Conservation (phyloP, 148 eudicot genomes). For the Rhododendron ovatum region DNA sequence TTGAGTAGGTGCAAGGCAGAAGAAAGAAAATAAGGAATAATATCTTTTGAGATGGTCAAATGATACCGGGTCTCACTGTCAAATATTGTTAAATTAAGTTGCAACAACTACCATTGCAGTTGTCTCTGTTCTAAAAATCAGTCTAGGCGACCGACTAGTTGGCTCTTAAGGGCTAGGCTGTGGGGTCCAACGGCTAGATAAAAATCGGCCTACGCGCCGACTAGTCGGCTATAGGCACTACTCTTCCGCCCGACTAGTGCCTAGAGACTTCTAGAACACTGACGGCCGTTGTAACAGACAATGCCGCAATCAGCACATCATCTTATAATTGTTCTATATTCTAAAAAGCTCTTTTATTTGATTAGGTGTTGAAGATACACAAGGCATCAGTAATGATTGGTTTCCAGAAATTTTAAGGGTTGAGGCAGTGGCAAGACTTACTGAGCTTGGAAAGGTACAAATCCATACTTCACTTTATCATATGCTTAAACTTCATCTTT, state of each 20-base stretch:
- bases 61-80: not conserved
- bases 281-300: not conserved
- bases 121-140: not conserved
- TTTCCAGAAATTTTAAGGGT: conserved; percentile 51
- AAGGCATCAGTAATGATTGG: conserved; percentile 29
- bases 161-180: not conserved
- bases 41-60: not conserved
- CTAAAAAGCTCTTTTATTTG: not conserved
- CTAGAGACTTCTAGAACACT: not conserved
- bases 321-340: not conserved
- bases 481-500: not conserved
- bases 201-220: too few species aligned
- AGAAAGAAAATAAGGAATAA: not conserved
- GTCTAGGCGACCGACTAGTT: not conserved
- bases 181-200: not conserved
- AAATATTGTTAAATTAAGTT: not conserved
- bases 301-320: not conserved
- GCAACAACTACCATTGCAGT: too few species aligned
- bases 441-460: conserved; percentile 75
- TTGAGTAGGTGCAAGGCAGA: not conserved
- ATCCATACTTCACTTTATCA: not conserved
- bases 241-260: not conserved
- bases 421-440: conserved; percentile 70
- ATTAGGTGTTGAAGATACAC: conserved; percentile 38
- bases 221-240: too few species aligned